A percentile compares a stretch with the other conserved stretches of the same genome.
These are phyloP conservation scores for Ilyonectria sp. DNA, from an alignment of 2,329 filamentous ascomycete species.

Conservation along the genomic window DNA sequence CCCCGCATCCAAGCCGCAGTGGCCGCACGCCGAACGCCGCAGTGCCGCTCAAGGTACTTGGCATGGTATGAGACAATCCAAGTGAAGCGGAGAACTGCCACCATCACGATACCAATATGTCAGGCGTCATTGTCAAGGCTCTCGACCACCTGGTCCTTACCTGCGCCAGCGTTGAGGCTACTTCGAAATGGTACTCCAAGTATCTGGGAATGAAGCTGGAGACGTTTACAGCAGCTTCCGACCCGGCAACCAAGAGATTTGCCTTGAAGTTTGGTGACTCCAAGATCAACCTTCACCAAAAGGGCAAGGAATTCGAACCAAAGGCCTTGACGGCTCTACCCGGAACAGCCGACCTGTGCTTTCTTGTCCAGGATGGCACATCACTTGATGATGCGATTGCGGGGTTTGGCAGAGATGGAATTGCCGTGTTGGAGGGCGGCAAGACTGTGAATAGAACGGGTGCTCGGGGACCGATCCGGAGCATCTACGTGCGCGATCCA, in stretches of 20 bases:
- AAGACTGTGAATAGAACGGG: constrained; percentile 69
- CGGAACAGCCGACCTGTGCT: constrained; percentile 73
- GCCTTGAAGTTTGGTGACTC: constrained; percentile 71
- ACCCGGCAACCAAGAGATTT: constrained; percentile 57
- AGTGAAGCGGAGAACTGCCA: no score
- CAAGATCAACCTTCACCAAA: constrained; percentile 74
- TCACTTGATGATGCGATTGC: constrained; percentile 62
- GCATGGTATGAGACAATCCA: no score
- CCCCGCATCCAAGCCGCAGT: constrained; percentile 5
- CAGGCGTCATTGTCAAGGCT: constrained; percentile 54
- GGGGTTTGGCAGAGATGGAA: constrained; percentile 57
- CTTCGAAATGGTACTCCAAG: constrained; percentile 68
- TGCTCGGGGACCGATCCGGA: constrained; percentile 67
- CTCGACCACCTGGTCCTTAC: constrained; percentile 76
- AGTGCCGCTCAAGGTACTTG: not conserved
- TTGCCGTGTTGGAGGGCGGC: constrained; percentile 66
- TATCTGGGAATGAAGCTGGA: constrained; percentile 71
- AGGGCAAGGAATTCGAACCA: constrained; percentile 72
- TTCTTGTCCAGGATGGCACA: constrained; percentile 64
- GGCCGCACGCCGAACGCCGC: not conserved
- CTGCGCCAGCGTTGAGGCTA: constrained; percentile 64
- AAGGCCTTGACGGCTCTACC: constrained; percentile 68
- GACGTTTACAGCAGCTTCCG: constrained; percentile 61
- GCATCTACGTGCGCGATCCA: constrained; percentile 73
- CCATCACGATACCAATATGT: not conserved